Evolutionary conservation across 768 basidiomycete genomes (phyloP).

Genomic region (Mycena polygramma): DNA sequence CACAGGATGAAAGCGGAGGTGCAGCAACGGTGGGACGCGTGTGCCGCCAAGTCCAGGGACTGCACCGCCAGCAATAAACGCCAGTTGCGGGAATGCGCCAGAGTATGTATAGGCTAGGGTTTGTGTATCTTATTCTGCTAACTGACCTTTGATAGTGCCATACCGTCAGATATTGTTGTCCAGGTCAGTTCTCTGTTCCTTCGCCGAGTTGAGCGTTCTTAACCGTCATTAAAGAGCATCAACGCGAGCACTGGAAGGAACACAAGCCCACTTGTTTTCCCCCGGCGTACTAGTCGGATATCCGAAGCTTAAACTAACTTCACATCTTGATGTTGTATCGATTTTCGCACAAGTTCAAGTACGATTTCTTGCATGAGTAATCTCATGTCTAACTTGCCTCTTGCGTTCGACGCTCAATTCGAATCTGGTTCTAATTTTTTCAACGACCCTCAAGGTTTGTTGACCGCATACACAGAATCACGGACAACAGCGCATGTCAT

Average conservation of each 20-base stretch:
- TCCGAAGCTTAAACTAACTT: neutral
- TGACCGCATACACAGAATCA: too few species aligned
- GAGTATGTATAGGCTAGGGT: constrained; percentile 1
- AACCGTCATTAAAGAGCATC: constrained; percentile 14
- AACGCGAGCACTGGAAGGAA: constrained; percentile 30
- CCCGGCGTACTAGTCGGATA: constrained; percentile 5
- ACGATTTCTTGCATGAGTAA: too few species aligned
- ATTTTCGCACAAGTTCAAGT: too few species aligned
- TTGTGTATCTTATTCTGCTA: neutral
- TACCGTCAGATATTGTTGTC: constrained; percentile 33
- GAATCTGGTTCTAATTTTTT: too few species aligned
- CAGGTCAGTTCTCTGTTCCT: constrained; percentile 3
- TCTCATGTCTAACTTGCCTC: too few species aligned
- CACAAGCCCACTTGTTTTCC: constrained; percentile 30
- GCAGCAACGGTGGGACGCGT: constrained; percentile 33
- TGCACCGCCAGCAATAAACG: constrained; percentile 25
- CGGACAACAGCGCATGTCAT: too few species aligned
- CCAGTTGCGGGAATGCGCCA: constrained; percentile 24
- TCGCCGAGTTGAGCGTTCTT: neutral
- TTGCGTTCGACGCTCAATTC: too few species aligned
- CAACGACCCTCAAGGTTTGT: too few species aligned
- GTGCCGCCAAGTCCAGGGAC: constrained; percentile 29
- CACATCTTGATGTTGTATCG: neutral
- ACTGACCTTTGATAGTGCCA: constrained; percentile 13
- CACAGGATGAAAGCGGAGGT: constrained; percentile 7